Conservation (phyloP, 1,139 yeast species). For the Blastobotrys serpentis region DNA sequence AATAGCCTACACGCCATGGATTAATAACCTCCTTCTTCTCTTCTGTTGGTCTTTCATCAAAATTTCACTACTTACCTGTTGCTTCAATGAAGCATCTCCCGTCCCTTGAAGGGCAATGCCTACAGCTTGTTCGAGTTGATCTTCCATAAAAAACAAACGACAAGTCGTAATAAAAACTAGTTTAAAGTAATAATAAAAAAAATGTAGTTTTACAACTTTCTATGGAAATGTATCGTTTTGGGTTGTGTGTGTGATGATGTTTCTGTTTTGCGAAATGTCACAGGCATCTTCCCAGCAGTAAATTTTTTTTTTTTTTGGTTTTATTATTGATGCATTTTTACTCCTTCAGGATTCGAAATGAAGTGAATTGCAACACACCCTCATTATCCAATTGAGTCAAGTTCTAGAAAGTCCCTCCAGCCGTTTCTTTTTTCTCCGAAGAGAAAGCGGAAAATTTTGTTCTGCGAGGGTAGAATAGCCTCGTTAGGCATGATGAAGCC, state of each 20-base stretch:
- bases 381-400: no score
- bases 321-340: not conserved
- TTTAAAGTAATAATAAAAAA: constrained; percentile 14
- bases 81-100: constrained; percentile 65
- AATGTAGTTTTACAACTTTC: not conserved
- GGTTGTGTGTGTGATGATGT: constrained; percentile 1
- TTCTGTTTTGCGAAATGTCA: not conserved
- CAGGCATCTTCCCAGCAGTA: not conserved
- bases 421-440: no score
- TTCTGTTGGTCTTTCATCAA: no score
- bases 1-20: constrained; percentile 50
- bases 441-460: no score
- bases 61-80: constrained; percentile 47
- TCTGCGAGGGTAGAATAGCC: no score
- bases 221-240: not conserved
- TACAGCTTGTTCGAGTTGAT: constrained; percentile 91
- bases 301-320: not conserved
- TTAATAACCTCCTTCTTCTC: not conserved
- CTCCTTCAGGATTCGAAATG: not conserved
- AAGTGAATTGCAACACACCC: no score
- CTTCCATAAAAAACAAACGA: constrained; percentile 52
- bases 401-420: no score
- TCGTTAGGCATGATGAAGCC: no score
- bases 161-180: not conserved
- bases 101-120: constrained; percentile 80